Percentiles rank a stretch among this genome's conserved stretches.
These are phyloP conservation scores for Hemisphaericaspora lyxosophila DNA, from an alignment of 1,139 yeast species.

Conservation along the genomic window DNA sequence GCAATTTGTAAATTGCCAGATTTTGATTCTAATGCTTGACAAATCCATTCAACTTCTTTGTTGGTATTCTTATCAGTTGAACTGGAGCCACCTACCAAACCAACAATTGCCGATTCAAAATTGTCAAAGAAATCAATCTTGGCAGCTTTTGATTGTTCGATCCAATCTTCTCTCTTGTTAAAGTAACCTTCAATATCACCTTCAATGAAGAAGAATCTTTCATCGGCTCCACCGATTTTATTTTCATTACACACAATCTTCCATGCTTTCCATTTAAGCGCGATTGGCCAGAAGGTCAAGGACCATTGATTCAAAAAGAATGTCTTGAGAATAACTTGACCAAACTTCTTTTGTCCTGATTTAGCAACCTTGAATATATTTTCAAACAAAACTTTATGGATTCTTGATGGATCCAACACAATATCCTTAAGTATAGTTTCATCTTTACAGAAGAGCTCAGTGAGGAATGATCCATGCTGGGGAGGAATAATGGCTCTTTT, in stretches of 20 bases:
- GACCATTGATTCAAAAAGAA: constrained; percentile 49
- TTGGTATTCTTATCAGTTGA: constrained; percentile 48
- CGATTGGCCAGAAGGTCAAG: constrained; percentile 29
- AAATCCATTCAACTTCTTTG: constrained; percentile 61
- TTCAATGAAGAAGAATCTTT: constrained; percentile 30
- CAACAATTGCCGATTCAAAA: constrained; percentile 56
- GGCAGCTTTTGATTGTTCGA: constrained; percentile 42
- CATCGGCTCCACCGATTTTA: constrained; percentile 28
- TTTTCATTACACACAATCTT: constrained; percentile 25
- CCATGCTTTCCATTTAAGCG: constrained; percentile 38
- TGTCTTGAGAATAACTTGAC: constrained; percentile 35
- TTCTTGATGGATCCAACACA: constrained; percentile 29
- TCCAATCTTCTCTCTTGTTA: constrained; percentile 43
- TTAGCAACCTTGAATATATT: constrained; percentile 30
- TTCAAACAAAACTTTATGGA: constrained; percentile 27
- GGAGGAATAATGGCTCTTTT: constrained; percentile 59
- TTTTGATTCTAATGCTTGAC: constrained; percentile 47
- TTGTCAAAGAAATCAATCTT: constrained; percentile 48
- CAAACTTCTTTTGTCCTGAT: constrained; percentile 36
- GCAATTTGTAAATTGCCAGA: constrained; percentile 49
- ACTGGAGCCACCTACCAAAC: constrained; percentile 48
- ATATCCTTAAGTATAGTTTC: constrained; percentile 26
- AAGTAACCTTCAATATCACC: constrained; percentile 31
- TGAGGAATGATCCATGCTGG: constrained; percentile 56
- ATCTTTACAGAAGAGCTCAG: constrained; percentile 36